Base-by-base conservation (phyloP, 371 early-diverging fungal genomes). In the Mucor indicus region DNA sequence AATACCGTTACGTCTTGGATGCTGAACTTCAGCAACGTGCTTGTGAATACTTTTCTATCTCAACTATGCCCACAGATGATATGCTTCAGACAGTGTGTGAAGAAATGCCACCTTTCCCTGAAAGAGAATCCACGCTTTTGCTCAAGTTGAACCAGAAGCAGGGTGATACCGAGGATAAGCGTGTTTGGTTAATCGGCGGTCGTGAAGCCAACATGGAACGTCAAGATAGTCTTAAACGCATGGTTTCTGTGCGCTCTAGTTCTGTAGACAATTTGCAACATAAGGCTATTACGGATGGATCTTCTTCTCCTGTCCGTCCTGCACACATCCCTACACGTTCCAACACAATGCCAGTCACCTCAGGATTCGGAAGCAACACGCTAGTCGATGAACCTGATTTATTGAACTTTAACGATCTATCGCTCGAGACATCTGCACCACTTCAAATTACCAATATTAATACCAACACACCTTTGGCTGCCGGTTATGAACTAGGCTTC, bases 91-190 rank as follows among this genome's bases (percentile, higher is more conserved):
- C 88, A 0, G 90, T 95, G 17, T 96, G 95, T 56, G 98, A 96
- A 48, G 95, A 96, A 60, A 95, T 98, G 93, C 98, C 98, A 19
- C 92, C 92, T 17, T 96, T 91, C 78, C 92, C 94, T 0, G 94
- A 93, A 59, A 84, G 94, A 15, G 93, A 95, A 62, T 95, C 95
- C 0, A 90, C 94, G 1, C 63, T 98, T 30, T 54, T 97, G 23
- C 72, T 80, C 4, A 71, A 89, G 24, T 60, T 98, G 48, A 84
- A 91, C 11, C 86, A 89, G 56, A 88, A 90, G 64, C 84, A 90
- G 13, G 78, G 83, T 4, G 91, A 92, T 64, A 95, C 96, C 0
- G 96, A 94, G 57, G 97, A 96, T 57, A 92, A 93, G 61, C 80
- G 97, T 30, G 92, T 93, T 2, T 96, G 97, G 97, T 79, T 86